Conservation (phyloP, 2,329 filamentous ascomycete genomes). For the Pseudocercospora macadamiae region DNA sequence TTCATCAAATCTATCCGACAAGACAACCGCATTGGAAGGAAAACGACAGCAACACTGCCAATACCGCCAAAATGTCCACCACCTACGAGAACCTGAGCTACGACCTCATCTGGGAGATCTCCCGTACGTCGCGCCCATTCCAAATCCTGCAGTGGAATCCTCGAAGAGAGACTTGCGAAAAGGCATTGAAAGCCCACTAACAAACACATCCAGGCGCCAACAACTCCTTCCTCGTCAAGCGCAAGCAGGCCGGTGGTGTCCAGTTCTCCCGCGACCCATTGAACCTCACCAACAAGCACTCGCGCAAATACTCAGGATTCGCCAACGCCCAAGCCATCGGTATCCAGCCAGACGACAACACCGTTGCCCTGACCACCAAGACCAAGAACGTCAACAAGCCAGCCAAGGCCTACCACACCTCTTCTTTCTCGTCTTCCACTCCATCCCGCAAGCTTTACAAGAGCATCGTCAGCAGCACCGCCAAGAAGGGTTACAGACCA, state of each 20-base stretch:
- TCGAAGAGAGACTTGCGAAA: too few species aligned
- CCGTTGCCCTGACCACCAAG: conserved; percentile 82
- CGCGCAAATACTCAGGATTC: conserved; percentile 92
- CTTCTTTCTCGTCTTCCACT: conserved; percentile 72
- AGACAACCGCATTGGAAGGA: conserved; percentile 4
- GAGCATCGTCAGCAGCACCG: conserved; percentile 77
- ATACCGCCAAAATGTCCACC: conserved; percentile 62
- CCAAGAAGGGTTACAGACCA: conserved; percentile 78
- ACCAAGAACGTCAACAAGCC: conserved; percentile 72
- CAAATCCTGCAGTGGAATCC: neutral
- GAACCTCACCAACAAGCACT: conserved; percentile 90
- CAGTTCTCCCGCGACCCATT: conserved; percentile 94
- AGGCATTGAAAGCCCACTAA: neutral
- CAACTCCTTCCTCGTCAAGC: conserved; percentile 93
- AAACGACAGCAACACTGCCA: conserved; percentile 23
- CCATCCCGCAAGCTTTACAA: conserved; percentile 87
- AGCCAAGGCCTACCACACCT: conserved; percentile 64
- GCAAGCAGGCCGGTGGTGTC: conserved; percentile 74
- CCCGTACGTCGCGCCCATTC: conserved; percentile 69
- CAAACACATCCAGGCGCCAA: conserved; percentile 65
- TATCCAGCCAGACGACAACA: conserved; percentile 76
- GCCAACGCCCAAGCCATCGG: conserved; percentile 86
- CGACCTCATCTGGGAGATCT: conserved; percentile 93
- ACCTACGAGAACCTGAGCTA: conserved; percentile 69
- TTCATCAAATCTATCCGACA: conserved; percentile 5